These are phyloP conservation scores for Ogataea methanolica DNA, from an alignment of 805 yeast species.

Conservation along the genomic window DNA sequence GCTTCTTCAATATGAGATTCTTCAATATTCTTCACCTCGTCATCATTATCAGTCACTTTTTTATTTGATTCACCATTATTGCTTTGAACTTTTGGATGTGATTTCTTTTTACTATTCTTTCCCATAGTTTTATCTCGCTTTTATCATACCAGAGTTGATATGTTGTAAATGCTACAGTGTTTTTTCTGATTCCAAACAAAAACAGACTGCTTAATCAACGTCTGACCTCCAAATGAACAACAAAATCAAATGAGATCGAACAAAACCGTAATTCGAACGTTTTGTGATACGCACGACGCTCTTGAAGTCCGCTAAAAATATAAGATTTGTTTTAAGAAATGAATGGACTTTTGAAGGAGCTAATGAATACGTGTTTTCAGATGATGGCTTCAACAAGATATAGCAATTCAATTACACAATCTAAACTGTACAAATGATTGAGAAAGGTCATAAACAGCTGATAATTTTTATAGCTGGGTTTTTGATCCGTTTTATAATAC, in stretches of 20 bases:
- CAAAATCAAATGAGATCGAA: no score
- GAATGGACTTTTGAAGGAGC: background rate
- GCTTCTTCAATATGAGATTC: background rate
- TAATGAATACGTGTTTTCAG: background rate
- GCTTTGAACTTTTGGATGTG: background rate
- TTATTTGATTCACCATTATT: background rate
- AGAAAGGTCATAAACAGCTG: slow-evolving; percentile 5
- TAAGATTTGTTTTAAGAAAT: no score
- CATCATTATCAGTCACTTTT: background rate
- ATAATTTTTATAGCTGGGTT: slow-evolving; percentile 16
- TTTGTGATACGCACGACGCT: no score
- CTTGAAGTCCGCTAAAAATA: no score
- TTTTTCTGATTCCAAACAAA: no score
- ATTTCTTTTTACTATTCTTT: background rate
- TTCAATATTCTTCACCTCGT: background rate
- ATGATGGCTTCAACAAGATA: no score
- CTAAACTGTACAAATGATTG: background rate
- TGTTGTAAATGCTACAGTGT: no score
- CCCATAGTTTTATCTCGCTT: background rate
- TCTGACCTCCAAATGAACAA: no score
- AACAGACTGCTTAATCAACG: no score
- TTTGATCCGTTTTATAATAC: slow-evolving; percentile 21
- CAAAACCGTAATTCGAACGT: no score
- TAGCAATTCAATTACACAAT: no score
- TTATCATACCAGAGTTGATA: background rate